Percentiles rank a stretch among this genome's conserved stretches.
phyloP scores from a whole-genome alignment of 2,329 filamentous ascomycete species.

The Emmonsiellopsis sp. region DNA sequence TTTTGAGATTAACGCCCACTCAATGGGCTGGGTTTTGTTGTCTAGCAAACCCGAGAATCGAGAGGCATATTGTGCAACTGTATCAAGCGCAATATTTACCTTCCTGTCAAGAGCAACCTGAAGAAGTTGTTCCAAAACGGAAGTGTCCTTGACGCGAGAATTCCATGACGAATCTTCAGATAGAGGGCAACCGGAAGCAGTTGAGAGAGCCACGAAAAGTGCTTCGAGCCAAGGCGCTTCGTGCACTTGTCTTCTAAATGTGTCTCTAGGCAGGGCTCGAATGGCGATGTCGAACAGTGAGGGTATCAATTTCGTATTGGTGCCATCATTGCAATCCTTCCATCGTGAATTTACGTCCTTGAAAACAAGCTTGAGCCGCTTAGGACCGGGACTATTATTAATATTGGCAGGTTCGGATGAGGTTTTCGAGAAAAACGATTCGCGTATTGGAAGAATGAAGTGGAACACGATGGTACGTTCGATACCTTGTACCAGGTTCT shows the following conservation, averaged over 20 bases:
- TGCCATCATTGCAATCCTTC: conserved; percentile 11
- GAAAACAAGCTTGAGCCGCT: conserved; percentile 26
- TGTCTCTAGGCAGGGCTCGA: conserved; percentile 35
- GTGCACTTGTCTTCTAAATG: conserved; percentile 33
- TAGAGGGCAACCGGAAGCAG: conserved; percentile 28
- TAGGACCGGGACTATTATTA: conserved; percentile 26
- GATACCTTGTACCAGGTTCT: conserved; percentile 13
- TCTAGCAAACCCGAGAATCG: conserved; percentile 31
- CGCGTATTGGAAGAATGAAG: conserved; percentile 32
- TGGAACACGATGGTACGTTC: conserved; percentile 32
- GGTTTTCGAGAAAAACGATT: conserved; percentile 27
- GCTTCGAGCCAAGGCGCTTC: conserved; percentile 44
- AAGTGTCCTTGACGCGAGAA: conserved; percentile 12
- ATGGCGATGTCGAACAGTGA: conserved; percentile 39
- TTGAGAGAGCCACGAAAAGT: conserved; percentile 36
- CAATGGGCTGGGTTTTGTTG: conserved; percentile 18
- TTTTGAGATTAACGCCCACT: conserved; percentile 35
- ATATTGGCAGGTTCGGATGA: conserved; percentile 19
- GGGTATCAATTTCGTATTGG: conserved; percentile 24
- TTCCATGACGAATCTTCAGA: conserved; percentile 15
- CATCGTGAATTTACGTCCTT: conserved; percentile 29
- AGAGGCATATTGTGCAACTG: conserved; percentile 31
- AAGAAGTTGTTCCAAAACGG: conserved; percentile 30
- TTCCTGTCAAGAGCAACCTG: conserved; percentile 30
- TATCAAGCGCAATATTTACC: conserved; percentile 31